Percentiles rank a stretch among this genome's conserved stretches.
phyloP scores from a whole-genome alignment of 1,284 basidiomycete genomes.

The Irpex sp. region DNA sequence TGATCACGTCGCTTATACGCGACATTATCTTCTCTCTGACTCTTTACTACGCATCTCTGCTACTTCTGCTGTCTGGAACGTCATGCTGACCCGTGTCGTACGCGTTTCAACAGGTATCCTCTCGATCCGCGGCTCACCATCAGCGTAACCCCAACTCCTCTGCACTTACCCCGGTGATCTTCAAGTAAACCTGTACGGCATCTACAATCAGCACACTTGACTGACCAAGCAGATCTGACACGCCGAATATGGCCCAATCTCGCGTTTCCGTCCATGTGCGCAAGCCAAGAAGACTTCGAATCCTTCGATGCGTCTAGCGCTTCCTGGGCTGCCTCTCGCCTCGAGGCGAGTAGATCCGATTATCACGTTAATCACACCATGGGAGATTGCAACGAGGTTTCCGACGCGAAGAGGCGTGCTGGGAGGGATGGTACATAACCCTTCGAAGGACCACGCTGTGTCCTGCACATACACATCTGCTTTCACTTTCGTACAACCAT shows the following conservation, averaged over 20 bases:
- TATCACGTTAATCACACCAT: slow-evolving; percentile 5
- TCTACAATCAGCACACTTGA: background rate
- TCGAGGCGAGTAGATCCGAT: slow-evolving; percentile 8
- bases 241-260: background rate
- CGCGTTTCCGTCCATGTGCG: background rate
- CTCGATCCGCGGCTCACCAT: background rate
- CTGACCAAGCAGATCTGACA: background rate
- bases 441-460: background rate
- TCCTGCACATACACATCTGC: background rate
- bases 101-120: background rate
- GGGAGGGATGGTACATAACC: slow-evolving; percentile 10
- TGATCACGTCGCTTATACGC: slow-evolving; percentile 9
- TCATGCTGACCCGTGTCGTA: background rate
- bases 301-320: background rate
- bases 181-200: background rate
- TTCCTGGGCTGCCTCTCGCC: slow-evolving; percentile 2
- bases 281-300: background rate
- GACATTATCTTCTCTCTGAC: slow-evolving; percentile 17
- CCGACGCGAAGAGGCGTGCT: slow-evolving; percentile 9
- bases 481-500: slow-evolving; percentile 1
- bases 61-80: background rate
- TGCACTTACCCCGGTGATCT: background rate
- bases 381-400: slow-evolving; percentile 10
- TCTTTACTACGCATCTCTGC: background rate
- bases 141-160: background rate